Conservation (phyloP, 1,284 basidiomycete species). For the Boletus semigastroideus region DNA sequence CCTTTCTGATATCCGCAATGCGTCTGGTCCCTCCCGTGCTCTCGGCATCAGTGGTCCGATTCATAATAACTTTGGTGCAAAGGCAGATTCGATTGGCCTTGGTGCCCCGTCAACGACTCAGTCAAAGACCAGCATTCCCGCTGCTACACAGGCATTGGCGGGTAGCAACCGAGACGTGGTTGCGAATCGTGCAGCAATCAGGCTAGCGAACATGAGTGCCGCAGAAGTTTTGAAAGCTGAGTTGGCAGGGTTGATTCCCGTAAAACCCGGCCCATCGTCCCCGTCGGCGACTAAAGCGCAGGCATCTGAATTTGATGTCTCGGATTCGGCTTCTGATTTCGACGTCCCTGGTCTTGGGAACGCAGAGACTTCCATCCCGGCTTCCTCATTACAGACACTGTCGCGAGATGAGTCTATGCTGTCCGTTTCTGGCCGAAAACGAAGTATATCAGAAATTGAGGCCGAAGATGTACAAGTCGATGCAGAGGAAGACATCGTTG, state of each 20-base stretch:
- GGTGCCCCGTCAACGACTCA: constrained; percentile 58
- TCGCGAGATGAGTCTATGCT: constrained; percentile 23
- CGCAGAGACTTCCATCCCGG: constrained; percentile 11
- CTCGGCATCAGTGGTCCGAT: constrained; percentile 51
- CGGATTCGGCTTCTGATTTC: constrained; percentile 39
- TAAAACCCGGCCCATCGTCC: constrained; percentile 46
- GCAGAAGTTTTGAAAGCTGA: constrained; percentile 94
- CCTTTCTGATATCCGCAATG: constrained; percentile 26
- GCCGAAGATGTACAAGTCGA: constrained; percentile 54
- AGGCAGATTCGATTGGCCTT: constrained; percentile 71
- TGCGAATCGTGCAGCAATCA: constrained; percentile 82
- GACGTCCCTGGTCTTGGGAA: constrained; percentile 37
- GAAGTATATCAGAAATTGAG: constrained; percentile 63
- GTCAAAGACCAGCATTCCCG: constrained; percentile 54
- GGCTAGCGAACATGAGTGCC: constrained; percentile 95
- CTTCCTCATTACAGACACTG: constrained; percentile 15
- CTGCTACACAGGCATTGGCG: constrained; percentile 65
- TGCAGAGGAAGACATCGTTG: constrained; percentile 34
- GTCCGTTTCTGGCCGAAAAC: constrained; percentile 55
- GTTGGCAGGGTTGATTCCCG: constrained; percentile 66
- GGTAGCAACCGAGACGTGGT: constrained; percentile 87
- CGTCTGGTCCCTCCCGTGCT: constrained; percentile 51
- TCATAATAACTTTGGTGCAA: constrained; percentile 72
- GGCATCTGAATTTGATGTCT: constrained; percentile 24
- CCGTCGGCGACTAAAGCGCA: constrained; percentile 14